Percentiles rank a stretch among this genome's conserved stretches.
Conservation (phyloP, 2,329 filamentous ascomycete species). For the Neurospora sp. region DNA sequence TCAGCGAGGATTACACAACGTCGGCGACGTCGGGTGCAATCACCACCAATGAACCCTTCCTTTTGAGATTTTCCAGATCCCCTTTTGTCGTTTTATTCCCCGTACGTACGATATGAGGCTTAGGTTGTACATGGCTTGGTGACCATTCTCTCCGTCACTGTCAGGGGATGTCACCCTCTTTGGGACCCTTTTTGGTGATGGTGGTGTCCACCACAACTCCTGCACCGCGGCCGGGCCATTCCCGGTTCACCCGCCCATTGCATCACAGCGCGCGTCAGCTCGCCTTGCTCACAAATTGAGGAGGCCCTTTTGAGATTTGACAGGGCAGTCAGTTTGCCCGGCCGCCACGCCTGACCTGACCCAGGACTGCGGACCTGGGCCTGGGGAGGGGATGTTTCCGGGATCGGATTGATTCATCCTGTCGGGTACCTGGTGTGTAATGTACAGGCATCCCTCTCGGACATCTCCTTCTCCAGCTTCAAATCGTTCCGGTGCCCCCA, state of each 20-base stretch:
- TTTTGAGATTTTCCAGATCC: not conserved
- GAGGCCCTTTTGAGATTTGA: not conserved
- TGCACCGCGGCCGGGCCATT: not conserved
- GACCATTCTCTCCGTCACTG: not conserved
- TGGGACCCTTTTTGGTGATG: not conserved
- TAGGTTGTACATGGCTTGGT: not conserved
- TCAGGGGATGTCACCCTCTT: not conserved
- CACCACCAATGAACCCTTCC: not conserved
- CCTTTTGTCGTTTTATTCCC: not conserved
- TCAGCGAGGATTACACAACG: not conserved
- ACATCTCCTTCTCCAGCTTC: not conserved
- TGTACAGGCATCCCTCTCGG: not conserved
- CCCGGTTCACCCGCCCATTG: not conserved
- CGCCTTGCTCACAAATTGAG: not conserved
- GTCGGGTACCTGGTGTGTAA: not conserved
- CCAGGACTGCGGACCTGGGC: not conserved
- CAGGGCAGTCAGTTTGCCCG: not conserved
- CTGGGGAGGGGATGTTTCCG: not conserved
- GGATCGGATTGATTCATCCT: not conserved
- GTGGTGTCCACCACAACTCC: not conserved
- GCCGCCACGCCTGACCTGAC: not conserved
- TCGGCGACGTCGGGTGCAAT: not conserved
- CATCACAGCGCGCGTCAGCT: not conserved
- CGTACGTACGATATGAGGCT: not conserved
- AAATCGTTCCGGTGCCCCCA: not conserved